Base-by-base conservation (phyloP, 257 asterid species). In the Solanum sejunctum region DNA sequence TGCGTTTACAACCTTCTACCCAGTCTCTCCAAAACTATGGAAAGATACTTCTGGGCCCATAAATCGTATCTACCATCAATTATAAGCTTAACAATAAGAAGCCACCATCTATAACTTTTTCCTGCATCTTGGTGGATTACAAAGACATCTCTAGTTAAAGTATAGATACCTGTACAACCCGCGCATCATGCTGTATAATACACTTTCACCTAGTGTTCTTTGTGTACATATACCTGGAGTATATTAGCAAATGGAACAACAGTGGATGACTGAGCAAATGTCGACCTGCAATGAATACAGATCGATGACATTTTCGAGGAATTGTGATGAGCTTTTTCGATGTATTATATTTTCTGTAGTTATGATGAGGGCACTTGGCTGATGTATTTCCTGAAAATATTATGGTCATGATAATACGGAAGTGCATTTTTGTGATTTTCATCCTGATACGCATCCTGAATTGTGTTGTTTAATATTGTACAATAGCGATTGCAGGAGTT, bases 1-100 rank as follows among this genome's bases (percentile, higher is more conserved):
- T 85, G n/a, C 85, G 86, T 63, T 83, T 89, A 43, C 93, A 81
- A 83, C 81, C 90, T 63, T 85, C 89, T 70, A 86, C 85, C 52
- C 91, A 81, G 75, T 84, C 83, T 49, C 90, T 84, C 3, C 92
- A 88, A 85, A 90, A 85, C 83, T 82, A 84, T 60, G 92, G 91
- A 32, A 88, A 89, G 83, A 82, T 90, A 83, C 90, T 89, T 36
- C 55, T 86, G 64, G 92, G 93, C 18, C 93, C 93, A 0, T 91
- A 73, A 90, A 90, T n/a, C 61, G 70, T 80, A 60, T 71, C 17
- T 72, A 16, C 57, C 60, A 79, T 26, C 82, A 78, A 63, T 66
- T 51, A 26, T 47, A 56, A 51, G 67, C 18, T 10, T 78, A 52
- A 26, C 82, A 52, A 78, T 78, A 85, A 87, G 84, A 79, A 86